phyloP scores from a whole-genome alignment of 1,139 yeast species.

The Kodamaea anthophila region DNA sequence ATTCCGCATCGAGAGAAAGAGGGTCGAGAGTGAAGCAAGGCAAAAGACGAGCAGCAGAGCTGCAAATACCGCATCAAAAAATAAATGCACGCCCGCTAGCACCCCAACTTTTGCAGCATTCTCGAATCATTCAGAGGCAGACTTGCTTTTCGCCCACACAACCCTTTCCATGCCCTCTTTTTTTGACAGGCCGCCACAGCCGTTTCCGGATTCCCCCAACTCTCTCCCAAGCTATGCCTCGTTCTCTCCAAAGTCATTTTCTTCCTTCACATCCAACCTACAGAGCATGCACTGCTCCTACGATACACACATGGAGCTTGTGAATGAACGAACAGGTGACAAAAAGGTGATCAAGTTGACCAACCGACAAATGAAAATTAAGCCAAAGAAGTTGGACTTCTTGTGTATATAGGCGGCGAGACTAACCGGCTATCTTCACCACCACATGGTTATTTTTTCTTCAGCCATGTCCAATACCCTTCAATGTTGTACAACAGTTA shows the following conservation, averaged over 20 bases:
- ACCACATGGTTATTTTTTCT: neutral
- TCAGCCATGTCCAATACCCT: neutral
- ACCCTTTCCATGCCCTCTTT: too few relatives aligned
- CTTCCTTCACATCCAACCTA: neutral
- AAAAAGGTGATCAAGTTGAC: constrained; percentile 28
- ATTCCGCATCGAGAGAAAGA: constrained; percentile 8
- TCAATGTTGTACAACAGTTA: neutral
- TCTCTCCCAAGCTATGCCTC: too few relatives aligned
- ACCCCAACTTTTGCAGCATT: constrained; percentile 1
- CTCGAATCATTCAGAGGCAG: neutral
- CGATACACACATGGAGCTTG: constrained; percentile 34
- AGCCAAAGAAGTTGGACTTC: constrained; percentile 39
- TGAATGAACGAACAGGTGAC: constrained; percentile 36
- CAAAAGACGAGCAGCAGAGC: constrained; percentile 3
- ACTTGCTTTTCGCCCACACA: neutral
- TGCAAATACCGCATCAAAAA: neutral
- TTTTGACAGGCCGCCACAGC: neutral
- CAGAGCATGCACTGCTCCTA: constrained; percentile 9
- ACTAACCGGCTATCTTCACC: too few relatives aligned
- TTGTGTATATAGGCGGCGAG: constrained; percentile 7
- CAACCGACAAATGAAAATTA: constrained; percentile 29
- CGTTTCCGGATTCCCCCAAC: too few relatives aligned
- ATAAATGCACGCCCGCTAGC: too few relatives aligned
- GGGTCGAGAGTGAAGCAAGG: too few relatives aligned
- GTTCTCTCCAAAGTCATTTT: neutral